phyloP scores from a whole-genome alignment of 768 basidiomycete genomes.

The Tulasnella sp. region DNA sequence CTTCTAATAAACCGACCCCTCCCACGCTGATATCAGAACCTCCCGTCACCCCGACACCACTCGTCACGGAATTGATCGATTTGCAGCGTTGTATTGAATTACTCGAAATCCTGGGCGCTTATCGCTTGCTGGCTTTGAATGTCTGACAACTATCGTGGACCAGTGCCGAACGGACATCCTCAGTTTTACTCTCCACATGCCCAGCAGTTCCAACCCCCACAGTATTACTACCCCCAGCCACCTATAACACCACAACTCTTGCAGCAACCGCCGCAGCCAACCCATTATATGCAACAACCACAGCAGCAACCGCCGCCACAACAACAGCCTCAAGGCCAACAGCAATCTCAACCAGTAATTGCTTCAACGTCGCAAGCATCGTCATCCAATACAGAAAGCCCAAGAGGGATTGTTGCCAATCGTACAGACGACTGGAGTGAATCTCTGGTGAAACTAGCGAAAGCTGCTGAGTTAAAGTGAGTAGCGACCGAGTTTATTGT shows the following conservation, averaged over 20 bases:
- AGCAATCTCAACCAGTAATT: constrained; percentile 8
- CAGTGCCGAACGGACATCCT: not conserved
- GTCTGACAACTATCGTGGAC: not conserved
- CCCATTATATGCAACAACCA: constrained; percentile 12
- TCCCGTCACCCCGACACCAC: too few species aligned
- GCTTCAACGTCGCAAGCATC: constrained; percentile 18
- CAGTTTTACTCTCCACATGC: not conserved
- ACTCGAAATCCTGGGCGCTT: too few species aligned
- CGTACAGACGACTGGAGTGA: constrained; percentile 74
- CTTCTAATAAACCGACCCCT: too few species aligned
- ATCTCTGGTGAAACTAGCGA: constrained; percentile 74
- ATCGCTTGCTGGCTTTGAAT: not conserved
- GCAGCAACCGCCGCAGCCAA: constrained; percentile 5
- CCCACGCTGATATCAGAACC: too few species aligned
- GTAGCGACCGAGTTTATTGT: constrained; percentile 24
- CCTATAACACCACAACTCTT: not conserved
- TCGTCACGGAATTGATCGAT: too few species aligned
- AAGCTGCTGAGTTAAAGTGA: constrained; percentile 80
- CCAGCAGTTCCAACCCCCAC: not conserved
- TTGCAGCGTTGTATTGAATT: too few species aligned
- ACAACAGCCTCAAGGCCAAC: constrained; percentile 18
- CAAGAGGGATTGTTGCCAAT: constrained; percentile 39
- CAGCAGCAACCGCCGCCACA: constrained; percentile 25
- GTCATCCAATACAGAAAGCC: not conserved
- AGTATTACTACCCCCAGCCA: not conserved